These are phyloP conservation scores for Tubosaeta brunneosetosa DNA, from an alignment of 768 basidiomycete species.

Conservation along the genomic window DNA sequence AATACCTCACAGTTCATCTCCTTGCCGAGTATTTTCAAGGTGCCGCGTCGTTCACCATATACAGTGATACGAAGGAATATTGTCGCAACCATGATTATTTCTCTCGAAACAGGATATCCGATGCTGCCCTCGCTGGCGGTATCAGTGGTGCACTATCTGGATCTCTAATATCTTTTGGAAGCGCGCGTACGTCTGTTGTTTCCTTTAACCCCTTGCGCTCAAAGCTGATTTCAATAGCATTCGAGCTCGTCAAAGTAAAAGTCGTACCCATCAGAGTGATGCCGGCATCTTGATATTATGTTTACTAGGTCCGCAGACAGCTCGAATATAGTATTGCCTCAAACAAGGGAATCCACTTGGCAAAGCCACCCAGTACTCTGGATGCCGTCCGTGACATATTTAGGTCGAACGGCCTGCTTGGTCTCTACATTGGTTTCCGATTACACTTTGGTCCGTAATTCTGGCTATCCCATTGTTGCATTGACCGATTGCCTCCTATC, in stretches of 20 bases:
- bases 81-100: conserved; percentile 58
- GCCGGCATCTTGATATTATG: conserved; percentile 8
- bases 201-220: conserved; percentile 16
- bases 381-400: conserved; percentile 81
- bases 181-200: conserved; percentile 65
- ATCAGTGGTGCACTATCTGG: conserved; percentile 87
- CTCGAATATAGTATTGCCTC: conserved; percentile 89
- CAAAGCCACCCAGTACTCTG: conserved; percentile 72
- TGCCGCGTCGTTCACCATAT: conserved; percentile 89
- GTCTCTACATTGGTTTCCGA: conserved; percentile 79
- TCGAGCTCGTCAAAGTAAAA: conserved; percentile 90
- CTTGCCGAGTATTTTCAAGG: conserved; percentile 39
- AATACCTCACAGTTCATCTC: not conserved
- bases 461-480: not conserved
- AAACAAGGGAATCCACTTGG: conserved; percentile 64
- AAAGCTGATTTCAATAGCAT: conserved; percentile 44
- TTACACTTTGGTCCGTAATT: conserved; percentile 73
- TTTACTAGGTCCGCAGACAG: conserved; percentile 74
- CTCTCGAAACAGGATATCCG: conserved; percentile 51
- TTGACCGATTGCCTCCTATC: conserved; percentile 5
- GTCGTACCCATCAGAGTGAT: not conserved
- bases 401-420: conserved; percentile 52
- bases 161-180: conserved; percentile 81
- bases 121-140: conserved; percentile 74
- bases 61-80: conserved; percentile 76